Evolutionary conservation across 2,329 filamentous ascomycete species (phyloP), one percentile per base, ranked within the genome.

Genomic region (Aspergillus aculeatinus): DNA sequence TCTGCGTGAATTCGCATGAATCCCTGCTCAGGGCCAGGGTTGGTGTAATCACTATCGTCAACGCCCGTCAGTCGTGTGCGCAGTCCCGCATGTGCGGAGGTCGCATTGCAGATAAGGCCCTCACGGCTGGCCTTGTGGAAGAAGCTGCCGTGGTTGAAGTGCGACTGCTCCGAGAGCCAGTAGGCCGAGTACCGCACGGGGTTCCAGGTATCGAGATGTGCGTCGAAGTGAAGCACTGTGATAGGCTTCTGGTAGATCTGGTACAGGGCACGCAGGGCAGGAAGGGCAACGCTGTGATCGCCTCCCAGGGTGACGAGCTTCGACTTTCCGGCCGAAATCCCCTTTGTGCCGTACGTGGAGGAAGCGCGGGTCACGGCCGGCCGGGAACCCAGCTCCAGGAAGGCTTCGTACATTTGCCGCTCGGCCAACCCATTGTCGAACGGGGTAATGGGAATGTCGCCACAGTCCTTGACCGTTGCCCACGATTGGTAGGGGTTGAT

Each of bases 91-190:
- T 96, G 92, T 5, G 95, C 90, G 23, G 86, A 90, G 0, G 85
- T 88, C 14, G 81, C 79, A 74, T 94, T 93, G 61, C 85, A 82
- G 60, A 96, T 87, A 27, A 96, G 79, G 0, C 90, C 91, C 74
- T 96, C 92, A 31, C 87, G 87, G 52, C 88, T 87, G 5, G 92
- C 92, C 66, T 94, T 84, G 89, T 91, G 94, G 82, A 96, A 96
- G 87, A 96, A 95, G 66, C 86, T 91, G 4, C 93, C 92, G 75
- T 96, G 92, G 70, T 88, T 96, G 79, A 96, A 95, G 67, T 88
- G 85, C 2, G 86, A 83, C 74, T 91, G 89, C 61, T 86, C 83
- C 2, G 83, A 84, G 6, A 80, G 75, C 92, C 92, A 96, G 58
- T 87, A 86, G 16, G 84, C 87, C 0, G 91, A 90, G 75, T 96